phyloP scores from a whole-genome alignment of 139 green algal species.

The Chlorella ohadii region DNA sequence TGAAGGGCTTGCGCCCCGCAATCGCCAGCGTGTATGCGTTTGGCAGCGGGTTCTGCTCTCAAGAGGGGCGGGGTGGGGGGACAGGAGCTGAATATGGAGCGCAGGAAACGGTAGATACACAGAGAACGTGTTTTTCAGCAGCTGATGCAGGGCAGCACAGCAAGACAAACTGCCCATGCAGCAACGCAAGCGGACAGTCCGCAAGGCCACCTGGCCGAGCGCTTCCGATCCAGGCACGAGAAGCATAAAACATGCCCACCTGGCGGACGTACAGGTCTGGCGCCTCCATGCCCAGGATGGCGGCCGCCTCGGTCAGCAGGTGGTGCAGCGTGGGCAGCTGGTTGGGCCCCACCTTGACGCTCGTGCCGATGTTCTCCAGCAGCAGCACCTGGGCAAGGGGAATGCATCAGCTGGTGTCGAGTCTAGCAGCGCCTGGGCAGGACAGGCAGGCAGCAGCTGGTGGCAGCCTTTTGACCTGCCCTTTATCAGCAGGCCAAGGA shows the following conservation, averaged over 20 bases:
- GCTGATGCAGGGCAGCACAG: background rate
- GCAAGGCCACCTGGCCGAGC: no score
- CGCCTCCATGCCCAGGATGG: slow-evolving; percentile 81
- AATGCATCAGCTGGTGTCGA: no score
- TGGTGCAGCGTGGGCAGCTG: slow-evolving; percentile 89
- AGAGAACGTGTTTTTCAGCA: no score
- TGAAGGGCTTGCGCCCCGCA: slow-evolving; percentile 88
- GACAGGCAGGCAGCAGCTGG: no score
- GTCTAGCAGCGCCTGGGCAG: no score
- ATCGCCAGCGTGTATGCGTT: slow-evolving; percentile 98
- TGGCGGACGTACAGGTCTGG: slow-evolving; percentile 90
- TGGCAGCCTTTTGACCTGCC: no score
- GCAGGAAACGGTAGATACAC: no score
- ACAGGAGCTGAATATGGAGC: no score
- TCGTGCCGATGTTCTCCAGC: slow-evolving; percentile 94
- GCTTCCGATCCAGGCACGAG: no score
- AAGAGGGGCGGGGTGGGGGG: background rate
- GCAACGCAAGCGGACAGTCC: no score
- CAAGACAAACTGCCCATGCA: background rate
- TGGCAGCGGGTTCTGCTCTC: slow-evolving; percentile 86
- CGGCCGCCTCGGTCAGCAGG: slow-evolving; percentile 78
- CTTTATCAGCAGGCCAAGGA: no score
- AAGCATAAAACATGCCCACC: background rate
- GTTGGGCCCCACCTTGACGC: slow-evolving; percentile 74
- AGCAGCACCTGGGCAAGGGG: no score